phyloP scores from a whole-genome alignment of 768 basidiomycete genomes.

The Austroboletus eburneus region DNA sequence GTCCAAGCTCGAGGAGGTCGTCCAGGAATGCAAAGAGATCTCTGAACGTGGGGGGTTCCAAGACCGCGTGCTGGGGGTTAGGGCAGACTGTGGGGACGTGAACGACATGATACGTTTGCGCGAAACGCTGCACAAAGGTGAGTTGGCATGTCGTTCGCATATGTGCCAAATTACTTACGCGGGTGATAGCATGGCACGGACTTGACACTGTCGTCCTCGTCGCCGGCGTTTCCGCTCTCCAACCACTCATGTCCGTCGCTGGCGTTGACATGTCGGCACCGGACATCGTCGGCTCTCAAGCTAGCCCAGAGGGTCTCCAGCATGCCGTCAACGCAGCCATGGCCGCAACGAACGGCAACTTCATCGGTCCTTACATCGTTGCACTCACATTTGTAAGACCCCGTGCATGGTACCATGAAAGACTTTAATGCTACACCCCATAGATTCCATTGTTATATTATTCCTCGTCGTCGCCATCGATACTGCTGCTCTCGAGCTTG shows the following conservation, averaged over 20 bases:
- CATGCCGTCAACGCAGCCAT: conserved; percentile 52
- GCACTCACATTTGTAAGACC: conserved; percentile 66
- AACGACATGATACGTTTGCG: conserved; percentile 66
- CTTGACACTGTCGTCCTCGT: conserved; percentile 79
- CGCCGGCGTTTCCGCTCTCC: conserved; percentile 81
- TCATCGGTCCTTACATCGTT: conserved; percentile 62
- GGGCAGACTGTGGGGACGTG: conserved; percentile 60
- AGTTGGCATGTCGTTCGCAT: neutral
- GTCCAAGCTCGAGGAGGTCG: conserved; percentile 53
- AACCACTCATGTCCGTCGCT: conserved; percentile 69
- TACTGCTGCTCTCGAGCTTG: conserved; percentile 75
- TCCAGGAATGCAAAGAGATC: conserved; percentile 48
- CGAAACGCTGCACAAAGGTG: conserved; percentile 50
- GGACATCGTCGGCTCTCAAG: conserved; percentile 33
- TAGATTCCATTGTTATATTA: conserved; percentile 74
- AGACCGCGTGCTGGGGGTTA: conserved; percentile 43
- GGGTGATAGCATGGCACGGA: conserved; percentile 66
- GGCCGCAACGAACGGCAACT: conserved; percentile 61
- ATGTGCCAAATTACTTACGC: neutral
- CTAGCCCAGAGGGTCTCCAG: conserved; percentile 54
- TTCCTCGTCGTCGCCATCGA: conserved; percentile 62
- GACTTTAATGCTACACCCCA: neutral
- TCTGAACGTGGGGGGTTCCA: conserved; percentile 15
- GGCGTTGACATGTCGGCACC: conserved; percentile 40
- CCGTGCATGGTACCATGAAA: neutral